phyloP scores from a whole-genome alignment of 1,139 yeast genomes.

The Sugiyamaella japonica region DNA sequence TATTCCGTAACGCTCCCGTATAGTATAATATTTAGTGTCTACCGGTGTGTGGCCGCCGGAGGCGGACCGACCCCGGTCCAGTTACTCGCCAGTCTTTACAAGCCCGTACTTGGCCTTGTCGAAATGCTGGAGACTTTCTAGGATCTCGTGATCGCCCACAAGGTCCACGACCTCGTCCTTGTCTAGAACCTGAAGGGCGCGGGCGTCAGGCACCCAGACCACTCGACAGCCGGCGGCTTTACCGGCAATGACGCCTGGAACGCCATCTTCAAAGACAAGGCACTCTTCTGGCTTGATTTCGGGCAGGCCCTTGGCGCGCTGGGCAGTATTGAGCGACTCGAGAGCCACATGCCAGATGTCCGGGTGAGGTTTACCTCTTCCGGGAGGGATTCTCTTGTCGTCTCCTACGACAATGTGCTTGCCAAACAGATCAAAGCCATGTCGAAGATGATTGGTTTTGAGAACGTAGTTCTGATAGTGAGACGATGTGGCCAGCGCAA shows the following conservation, averaged over 20 bases:
- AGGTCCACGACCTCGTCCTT: conserved; percentile 43
- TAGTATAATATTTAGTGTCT: conserved; percentile 17
- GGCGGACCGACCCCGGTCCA: not conserved
- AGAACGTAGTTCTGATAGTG: conserved; percentile 55
- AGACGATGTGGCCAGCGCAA: conserved; percentile 93
- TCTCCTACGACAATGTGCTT: conserved; percentile 82
- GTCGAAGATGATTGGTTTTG: conserved; percentile 67
- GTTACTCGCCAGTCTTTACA: not conserved
- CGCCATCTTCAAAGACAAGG: conserved; percentile 89
- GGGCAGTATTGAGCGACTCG: conserved; percentile 56
- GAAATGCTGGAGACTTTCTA: conserved; percentile 55
- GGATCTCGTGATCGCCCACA: conserved; percentile 56
- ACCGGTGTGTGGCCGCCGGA: not conserved
- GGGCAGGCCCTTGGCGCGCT: conserved; percentile 40
- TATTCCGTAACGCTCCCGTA: conserved; percentile 62
- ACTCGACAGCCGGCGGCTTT: conserved; percentile 81
- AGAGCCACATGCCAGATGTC: conserved; percentile 89
- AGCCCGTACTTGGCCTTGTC: conserved; percentile 52
- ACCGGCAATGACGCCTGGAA: conserved; percentile 86
- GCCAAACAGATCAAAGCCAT: conserved; percentile 63
- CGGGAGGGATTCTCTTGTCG: conserved; percentile 74
- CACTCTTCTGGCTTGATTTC: conserved; percentile 72
- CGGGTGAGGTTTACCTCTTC: conserved; percentile 90
- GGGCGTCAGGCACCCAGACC: conserved; percentile 87
- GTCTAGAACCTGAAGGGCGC: conserved; percentile 58